Conservation (phyloP, 2,329 filamentous ascomycete genomes). For the Aspergillus sp. region DNA sequence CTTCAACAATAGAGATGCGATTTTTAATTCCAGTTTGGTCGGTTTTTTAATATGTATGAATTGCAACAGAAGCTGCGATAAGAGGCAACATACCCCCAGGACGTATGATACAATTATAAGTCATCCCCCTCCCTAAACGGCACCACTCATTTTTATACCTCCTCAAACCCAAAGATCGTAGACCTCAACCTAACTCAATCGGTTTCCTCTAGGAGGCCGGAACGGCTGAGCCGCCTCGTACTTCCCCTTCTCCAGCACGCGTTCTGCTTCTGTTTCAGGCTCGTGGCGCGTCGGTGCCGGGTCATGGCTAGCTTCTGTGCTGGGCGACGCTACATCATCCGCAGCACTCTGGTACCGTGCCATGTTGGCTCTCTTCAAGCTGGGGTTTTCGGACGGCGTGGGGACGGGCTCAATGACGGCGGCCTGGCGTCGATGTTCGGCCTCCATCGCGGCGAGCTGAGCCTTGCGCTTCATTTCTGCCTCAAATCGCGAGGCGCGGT, state of each 20-base stretch:
- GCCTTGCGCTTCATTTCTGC: conserved; percentile 63
- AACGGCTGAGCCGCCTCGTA: conserved; percentile 81
- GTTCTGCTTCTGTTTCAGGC: conserved; percentile 67
- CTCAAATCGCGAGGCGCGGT: conserved; percentile 71
- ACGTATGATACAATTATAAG: not conserved
- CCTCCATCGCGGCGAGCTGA: conserved; percentile 35
- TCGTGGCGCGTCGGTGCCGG: conserved; percentile 85
- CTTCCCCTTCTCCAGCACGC: conserved; percentile 76
- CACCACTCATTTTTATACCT: not conserved
- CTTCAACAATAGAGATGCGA: too few relatives aligned
- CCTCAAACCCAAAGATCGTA: not conserved
- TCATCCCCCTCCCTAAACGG: not conserved
- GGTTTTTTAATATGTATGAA: too few relatives aligned
- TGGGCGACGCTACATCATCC: conserved; percentile 62
- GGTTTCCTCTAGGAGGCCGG: conserved; percentile 76
- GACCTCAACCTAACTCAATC: conserved; percentile 56
- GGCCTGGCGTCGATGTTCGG: conserved; percentile 33
- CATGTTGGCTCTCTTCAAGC: conserved; percentile 36
- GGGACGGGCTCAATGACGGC: conserved; percentile 14
- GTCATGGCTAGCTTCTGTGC: conserved; percentile 70
- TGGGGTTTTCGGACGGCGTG: conserved; percentile 26
- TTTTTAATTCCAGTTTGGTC: too few relatives aligned
- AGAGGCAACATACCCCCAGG: too few relatives aligned
- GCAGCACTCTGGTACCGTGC: conserved; percentile 26
- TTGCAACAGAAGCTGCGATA: too few relatives aligned